phyloP scores from a whole-genome alignment of 73 alveolate species.

The Blepharisma japonicum region DNA sequence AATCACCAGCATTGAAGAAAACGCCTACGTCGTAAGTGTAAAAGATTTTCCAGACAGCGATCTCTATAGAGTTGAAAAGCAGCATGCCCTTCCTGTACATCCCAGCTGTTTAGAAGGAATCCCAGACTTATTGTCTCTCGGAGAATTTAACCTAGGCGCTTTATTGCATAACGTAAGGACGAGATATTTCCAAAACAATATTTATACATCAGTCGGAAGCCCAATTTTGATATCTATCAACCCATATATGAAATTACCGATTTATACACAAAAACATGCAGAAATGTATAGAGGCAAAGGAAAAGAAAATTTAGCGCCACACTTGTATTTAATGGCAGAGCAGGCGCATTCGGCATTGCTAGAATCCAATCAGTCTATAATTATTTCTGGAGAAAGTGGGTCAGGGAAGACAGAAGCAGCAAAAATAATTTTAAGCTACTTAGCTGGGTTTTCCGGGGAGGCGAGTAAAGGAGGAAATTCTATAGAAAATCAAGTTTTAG shows the following conservation, averaged over 20 bases:
- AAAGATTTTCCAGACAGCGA: constrained; percentile 39
- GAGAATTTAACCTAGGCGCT: constrained; percentile 78
- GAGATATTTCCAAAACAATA: constrained; percentile 70
- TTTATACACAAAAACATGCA: constrained; percentile 63
- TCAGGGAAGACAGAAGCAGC: constrained; percentile 98
- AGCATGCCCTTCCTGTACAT: constrained; percentile 49
- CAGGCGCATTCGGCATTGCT: constrained; percentile 62
- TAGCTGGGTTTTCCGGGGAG: constrained; percentile 63
- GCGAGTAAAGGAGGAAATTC: constrained; percentile 34
- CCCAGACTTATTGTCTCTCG: constrained; percentile 56
- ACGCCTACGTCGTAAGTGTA: constrained; percentile 23
- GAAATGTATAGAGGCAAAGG: constrained; percentile 64
- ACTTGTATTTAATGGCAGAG: constrained; percentile 86
- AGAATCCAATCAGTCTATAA: constrained; percentile 66
- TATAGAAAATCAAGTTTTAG: constrained; percentile 90
- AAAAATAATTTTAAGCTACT: constrained; percentile 79
- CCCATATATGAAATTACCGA: constrained; percentile 81
- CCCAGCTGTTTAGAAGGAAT: constrained; percentile 67
- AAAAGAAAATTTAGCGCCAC: constrained; percentile 74
- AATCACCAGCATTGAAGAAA: neutral
- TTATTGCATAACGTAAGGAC: constrained; percentile 68
- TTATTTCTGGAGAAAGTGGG: constrained; percentile 97
- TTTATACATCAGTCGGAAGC: constrained; percentile 85
- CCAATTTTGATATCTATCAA: constrained; percentile 91
- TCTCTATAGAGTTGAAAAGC: constrained; percentile 42